Percentiles rank a stretch among this genome's conserved stretches.
Conservation (phyloP, 371 early-diverging fungal species). For the Sporodiniella umbellata region DNA sequence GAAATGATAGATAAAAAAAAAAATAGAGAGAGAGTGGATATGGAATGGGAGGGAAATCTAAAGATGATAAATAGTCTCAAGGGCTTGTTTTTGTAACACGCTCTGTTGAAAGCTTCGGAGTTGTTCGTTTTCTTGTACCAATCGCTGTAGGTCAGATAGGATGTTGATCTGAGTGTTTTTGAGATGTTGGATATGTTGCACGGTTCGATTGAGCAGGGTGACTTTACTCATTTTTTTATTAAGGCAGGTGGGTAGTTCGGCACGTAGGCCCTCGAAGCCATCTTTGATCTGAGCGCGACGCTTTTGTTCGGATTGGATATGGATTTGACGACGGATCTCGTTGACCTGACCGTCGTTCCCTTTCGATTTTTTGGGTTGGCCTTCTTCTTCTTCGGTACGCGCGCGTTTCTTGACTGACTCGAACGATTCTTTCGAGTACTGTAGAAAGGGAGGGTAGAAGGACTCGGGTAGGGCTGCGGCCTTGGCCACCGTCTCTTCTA, state of each 20-base stretch:
- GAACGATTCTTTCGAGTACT: slow-evolving; percentile 43
- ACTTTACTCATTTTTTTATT: slow-evolving; percentile 50
- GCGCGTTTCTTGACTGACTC: slow-evolving; percentile 30
- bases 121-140: slow-evolving; percentile 36
- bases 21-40: no score
- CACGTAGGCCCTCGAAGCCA: slow-evolving; percentile 45
- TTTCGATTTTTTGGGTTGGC: slow-evolving; percentile 8
- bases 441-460: slow-evolving; percentile 44
- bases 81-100: slow-evolving; percentile 47
- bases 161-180: slow-evolving; percentile 33
- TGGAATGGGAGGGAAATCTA: no score
- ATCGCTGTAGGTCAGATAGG: slow-evolving; percentile 30
- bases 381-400: slow-evolving; percentile 1
- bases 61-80: slow-evolving; percentile 48
- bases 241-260: slow-evolving; percentile 35
- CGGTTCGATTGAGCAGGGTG: slow-evolving; percentile 37
- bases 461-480: slow-evolving; percentile 42
- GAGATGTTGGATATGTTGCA: slow-evolving; percentile 34
- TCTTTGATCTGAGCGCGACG: slow-evolving; percentile 51
- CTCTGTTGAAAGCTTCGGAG: slow-evolving; percentile 45
- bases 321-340: slow-evolving; percentile 45
- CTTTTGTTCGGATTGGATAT: slow-evolving; percentile 53
- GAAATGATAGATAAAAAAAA: no score
- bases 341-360: slow-evolving; percentile 12
- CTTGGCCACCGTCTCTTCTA: slow-evolving; percentile 38